Evolutionary conservation across 2,329 filamentous ascomycete genomes (phyloP).

Genomic region (Macrophomina pseudophaseolina): DNA sequence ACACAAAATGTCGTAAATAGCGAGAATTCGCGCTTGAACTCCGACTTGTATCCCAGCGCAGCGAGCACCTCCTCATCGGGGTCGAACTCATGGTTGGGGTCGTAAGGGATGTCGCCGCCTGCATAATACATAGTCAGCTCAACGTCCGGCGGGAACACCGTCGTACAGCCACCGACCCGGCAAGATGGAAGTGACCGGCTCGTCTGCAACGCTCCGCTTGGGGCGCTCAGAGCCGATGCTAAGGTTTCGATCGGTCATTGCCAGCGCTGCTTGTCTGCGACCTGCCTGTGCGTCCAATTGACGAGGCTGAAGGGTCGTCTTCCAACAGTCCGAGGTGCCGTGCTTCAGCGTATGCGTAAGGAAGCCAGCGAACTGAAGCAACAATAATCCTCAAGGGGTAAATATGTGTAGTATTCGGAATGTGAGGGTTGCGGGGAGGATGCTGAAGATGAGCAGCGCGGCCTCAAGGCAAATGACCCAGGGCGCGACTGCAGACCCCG

Average conservation of each 20-base stretch:
- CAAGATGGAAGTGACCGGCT: slow-evolving; percentile 60
- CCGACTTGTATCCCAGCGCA: slow-evolving; percentile 66
- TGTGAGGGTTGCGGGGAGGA: background rate
- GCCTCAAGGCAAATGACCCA: background rate
- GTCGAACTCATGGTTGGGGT: slow-evolving; percentile 50
- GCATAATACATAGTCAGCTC: background rate
- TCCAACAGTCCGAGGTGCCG: too few relatives aligned
- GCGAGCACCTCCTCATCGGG: slow-evolving; percentile 66
- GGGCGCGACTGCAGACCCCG: background rate
- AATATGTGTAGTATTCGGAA: background rate
- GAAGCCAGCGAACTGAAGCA: background rate
- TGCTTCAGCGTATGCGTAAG: too few relatives aligned
- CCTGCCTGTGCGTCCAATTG: background rate
- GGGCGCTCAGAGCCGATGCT: slow-evolving; percentile 29
- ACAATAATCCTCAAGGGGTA: background rate
- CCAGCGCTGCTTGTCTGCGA: slow-evolving; percentile 17
- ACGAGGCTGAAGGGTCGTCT: background rate
- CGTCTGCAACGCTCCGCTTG: slow-evolving; percentile 49
- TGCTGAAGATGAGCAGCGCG: background rate
- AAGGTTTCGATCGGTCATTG: slow-evolving; percentile 30
- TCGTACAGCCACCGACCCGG: slow-evolving; percentile 29
- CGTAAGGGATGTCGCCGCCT: slow-evolving; percentile 56
- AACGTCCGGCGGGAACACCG: too few relatives aligned
- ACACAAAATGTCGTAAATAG: slow-evolving; percentile 78
- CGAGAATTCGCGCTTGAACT: slow-evolving; percentile 73